A percentile compares a stretch with the other conserved stretches of the same genome.
Evolutionary conservation across 148 eudicot genomes (phyloP).

Genomic region (Vaccinium myrtillus): DNA sequence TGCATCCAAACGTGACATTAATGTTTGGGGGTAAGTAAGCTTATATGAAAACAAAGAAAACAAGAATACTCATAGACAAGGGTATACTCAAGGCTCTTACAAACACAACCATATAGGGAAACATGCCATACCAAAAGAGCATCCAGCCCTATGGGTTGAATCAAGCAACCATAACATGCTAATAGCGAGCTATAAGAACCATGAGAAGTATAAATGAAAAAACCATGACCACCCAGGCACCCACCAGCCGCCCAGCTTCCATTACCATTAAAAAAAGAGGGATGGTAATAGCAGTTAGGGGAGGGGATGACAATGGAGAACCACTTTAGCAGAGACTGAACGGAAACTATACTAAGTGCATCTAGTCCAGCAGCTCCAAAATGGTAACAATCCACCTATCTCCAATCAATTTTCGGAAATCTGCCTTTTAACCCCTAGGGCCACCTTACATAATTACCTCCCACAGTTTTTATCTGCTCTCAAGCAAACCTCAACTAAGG

Average conservation of each 20-base stretch:
- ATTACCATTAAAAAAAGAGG: neutral
- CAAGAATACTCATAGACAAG: neutral
- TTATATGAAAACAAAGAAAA: neutral
- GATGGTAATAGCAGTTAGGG: neutral
- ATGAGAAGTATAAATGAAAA: neutral
- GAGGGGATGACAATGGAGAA: neutral
- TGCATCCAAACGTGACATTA: too few species aligned
- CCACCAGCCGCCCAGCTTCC: neutral
- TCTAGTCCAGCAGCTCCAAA: neutral
- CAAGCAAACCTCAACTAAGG: neutral
- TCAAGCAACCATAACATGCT: neutral
- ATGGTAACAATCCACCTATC: neutral
- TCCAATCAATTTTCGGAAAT: neutral
- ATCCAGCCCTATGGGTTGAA: neutral
- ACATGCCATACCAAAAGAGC: neutral
- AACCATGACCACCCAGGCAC: neutral
- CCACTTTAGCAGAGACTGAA: neutral
- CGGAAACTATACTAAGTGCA: neutral
- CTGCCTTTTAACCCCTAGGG: neutral
- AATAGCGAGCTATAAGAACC: neutral
- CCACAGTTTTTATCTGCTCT: neutral
- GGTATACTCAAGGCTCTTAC: neutral
- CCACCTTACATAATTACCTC: neutral
- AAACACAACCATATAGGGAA: neutral
- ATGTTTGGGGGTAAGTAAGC: too few species aligned